Evolutionary conservation across 495 filamentous ascomycete genomes (phyloP).

Genomic region (Hypoxylon lenormandii): DNA sequence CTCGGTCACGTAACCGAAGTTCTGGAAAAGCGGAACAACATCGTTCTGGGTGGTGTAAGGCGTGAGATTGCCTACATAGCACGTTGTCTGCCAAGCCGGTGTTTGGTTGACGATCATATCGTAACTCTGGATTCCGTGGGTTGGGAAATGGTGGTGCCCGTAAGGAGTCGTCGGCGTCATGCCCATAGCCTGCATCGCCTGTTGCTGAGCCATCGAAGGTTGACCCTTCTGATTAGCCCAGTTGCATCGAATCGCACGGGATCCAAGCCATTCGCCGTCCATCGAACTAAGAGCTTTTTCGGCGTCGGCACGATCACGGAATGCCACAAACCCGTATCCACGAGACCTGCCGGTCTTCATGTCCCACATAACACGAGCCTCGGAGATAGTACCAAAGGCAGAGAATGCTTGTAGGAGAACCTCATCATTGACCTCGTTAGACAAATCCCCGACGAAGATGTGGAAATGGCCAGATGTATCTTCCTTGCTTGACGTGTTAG

Average conservation of each 20-base stretch:
- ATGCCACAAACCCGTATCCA: conserved; percentile 98
- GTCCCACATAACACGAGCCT: conserved; percentile 99
- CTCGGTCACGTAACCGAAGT: conserved; percentile 97
- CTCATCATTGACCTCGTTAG: conserved; percentile 99
- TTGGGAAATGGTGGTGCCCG: conserved; percentile 97
- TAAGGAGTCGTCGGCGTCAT: conserved; percentile 98
- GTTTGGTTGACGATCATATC: conserved; percentile 98
- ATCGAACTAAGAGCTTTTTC: conserved; percentile 97
- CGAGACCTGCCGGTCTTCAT: conserved; percentile 99
- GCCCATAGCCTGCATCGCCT: conserved; percentile 96
- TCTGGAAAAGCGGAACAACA: conserved; percentile 94
- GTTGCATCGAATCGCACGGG: conserved; percentile 98
- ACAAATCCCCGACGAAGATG: conserved; percentile 98
- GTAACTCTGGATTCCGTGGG: conserved; percentile 94
- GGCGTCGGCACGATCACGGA: conserved; percentile 91
- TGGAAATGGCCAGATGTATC: conserved; percentile 99
- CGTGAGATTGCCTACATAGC: conserved; percentile 97
- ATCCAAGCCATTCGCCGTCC: conserved; percentile 99
- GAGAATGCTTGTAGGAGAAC: conserved; percentile 94
- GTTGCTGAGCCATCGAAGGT: conserved; percentile 96
- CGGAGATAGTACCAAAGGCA: conserved; percentile 95
- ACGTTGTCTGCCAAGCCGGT: conserved; percentile 98
- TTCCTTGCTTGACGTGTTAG: conserved; percentile 93
- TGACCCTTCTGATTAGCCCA: conserved; percentile 99
- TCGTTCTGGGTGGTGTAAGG: conserved; percentile 98